phyloP scores from a whole-genome alignment of 805 yeast species.

The Monosporozyma solicola region DNA sequence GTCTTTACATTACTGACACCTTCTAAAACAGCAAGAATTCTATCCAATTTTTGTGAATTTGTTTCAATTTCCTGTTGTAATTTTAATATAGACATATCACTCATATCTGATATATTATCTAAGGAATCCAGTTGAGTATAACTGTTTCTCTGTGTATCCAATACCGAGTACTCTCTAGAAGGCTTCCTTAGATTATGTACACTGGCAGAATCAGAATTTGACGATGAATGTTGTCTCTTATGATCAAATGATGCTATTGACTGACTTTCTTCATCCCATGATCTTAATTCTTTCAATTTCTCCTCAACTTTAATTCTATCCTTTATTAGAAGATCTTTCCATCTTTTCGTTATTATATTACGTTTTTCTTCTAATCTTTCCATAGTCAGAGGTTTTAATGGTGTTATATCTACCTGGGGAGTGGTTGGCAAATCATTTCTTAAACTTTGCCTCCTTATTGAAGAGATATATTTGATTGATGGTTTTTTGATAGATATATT shows the following conservation, averaged over 20 bases:
- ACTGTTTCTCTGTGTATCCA: not conserved
- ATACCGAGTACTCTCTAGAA: not conserved
- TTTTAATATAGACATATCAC: constrained; percentile 1
- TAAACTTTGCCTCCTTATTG: not conserved
- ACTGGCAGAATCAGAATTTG: not conserved
- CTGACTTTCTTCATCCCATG: not conserved
- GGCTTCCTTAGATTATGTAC: not conserved
- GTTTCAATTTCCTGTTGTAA: constrained; percentile 14
- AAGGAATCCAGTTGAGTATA: not conserved
- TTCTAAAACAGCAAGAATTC: constrained; percentile 14
- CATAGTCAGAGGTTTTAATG: not conserved
- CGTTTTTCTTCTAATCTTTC: constrained; percentile 7
- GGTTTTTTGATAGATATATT: not conserved
- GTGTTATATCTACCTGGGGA: not conserved
- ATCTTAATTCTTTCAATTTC: constrained; percentile 10
- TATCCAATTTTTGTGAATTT: constrained; percentile 22
- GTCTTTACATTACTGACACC: not conserved
- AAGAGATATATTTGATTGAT: not conserved
- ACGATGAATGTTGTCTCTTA: not conserved
- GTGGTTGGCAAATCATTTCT: not conserved
- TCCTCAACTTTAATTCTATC: constrained; percentile 12
- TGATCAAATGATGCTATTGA: not conserved
- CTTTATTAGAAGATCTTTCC: constrained; percentile 3
- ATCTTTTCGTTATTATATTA: constrained; percentile 3
- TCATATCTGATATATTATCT: not conserved